A percentile compares a stretch with the other conserved stretches of the same genome.
Conservation (phyloP, 2,329 filamentous ascomycete genomes). For the Ambrosiella cleistominuta region DNA sequence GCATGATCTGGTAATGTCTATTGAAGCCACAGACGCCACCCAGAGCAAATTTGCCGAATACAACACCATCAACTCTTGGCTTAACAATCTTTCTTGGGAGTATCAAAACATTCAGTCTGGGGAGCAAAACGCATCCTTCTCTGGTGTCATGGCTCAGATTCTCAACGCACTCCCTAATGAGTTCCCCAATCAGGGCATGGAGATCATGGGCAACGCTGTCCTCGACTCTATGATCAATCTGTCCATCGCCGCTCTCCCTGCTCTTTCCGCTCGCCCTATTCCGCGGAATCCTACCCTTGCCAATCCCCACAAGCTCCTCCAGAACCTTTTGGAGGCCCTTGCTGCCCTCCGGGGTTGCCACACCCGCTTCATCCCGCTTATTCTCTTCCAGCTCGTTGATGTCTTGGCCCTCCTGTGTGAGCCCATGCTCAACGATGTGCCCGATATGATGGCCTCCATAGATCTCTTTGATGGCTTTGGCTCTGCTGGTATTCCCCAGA, state of each 20-base stretch:
- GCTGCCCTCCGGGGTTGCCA: conserved; percentile 57
- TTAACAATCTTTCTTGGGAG: conserved; percentile 44
- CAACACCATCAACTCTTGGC: conserved; percentile 43
- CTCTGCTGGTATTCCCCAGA: conserved; percentile 41
- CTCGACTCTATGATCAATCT: conserved; percentile 54
- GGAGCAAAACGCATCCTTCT: conserved; percentile 9
- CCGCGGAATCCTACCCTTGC: conserved; percentile 41
- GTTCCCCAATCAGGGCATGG: conserved; percentile 55
- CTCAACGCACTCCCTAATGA: conserved; percentile 48
- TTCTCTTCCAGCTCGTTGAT: conserved; percentile 60
- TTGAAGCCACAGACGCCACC: conserved; percentile 20
- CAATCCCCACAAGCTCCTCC: conserved; percentile 52
- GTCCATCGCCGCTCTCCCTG: conserved; percentile 27
- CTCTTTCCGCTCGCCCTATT: conserved; percentile 43
- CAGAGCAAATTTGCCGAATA: conserved; percentile 24
- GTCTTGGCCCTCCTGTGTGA: conserved; percentile 45
- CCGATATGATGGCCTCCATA: conserved; percentile 35
- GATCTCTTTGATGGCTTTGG: conserved; percentile 52
- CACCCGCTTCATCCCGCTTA: conserved; percentile 57
- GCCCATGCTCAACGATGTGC: conserved; percentile 41
- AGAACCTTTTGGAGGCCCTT: conserved; percentile 48
- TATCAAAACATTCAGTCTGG: conserved; percentile 10
- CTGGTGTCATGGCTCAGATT: conserved; percentile 20
- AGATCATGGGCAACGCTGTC: conserved; percentile 56
- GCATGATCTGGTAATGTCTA: conserved; percentile 6